Evolutionary conservation across 768 basidiomycete species (phyloP), one percentile per base, ranked within the genome.

Genomic region (Sarcomyxa edulis): DNA sequence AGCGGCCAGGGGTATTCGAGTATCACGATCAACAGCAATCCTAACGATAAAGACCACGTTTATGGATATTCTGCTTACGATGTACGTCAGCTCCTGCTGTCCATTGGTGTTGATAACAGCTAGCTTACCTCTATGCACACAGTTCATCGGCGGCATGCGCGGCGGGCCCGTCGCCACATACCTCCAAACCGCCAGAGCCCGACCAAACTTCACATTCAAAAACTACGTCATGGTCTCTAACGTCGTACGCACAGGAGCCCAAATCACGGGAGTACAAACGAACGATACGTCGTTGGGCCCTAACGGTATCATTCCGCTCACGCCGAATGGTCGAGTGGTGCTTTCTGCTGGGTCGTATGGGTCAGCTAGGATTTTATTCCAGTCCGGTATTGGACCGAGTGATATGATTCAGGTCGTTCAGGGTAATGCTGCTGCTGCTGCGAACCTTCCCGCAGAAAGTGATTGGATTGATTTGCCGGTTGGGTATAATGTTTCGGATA

Each of bases 391-490:
- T 30, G 79, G 79, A 18, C 78, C 78, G 1, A 53, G 59, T 1
- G 78, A 81, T 44, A 73, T 73, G 76, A 61, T 81, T 48, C 52
- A 60, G 37, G 37, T 74, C 14, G 77, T 76, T 6, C 60, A 72
- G 46, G 50, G 43, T 9, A 68, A 76, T 49, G 42, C 74, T n/a
- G 50, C 51, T 3, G 72, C 72, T 5, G 69, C 65, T 2, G 55
- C 66, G 21, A 59, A 64, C 29, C 59, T 81, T 7, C 78, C 78
- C 12, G 63, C 72, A 7, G 50, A 62, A 37, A 48, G 53, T 6
- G 54, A 74, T 36, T 81, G 65, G 64, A 79, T 81, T 53, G 60
- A 78, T 53, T 60, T 80, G 18, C 79, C 78, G 1, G 77, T 80
- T 30, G 78, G 79, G 5, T 54, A 66, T 37, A 72, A 71, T 41